Conservation (phyloP, 805 yeast genomes). For the Debaryomyces castellii region DNA sequence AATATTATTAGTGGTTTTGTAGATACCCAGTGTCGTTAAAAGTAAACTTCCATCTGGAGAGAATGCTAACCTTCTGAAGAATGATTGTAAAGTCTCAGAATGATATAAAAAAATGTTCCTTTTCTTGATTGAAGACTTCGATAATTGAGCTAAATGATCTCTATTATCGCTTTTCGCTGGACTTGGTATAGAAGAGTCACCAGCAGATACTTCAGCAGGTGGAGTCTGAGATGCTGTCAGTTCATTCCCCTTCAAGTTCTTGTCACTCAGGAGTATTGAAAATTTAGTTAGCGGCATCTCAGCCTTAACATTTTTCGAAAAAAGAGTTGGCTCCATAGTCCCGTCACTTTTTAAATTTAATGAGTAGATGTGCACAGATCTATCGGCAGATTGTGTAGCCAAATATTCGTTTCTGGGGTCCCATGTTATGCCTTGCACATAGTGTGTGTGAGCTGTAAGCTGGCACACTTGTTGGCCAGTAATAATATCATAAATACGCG, state of each 20-base stretch:
- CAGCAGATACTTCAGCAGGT: not conserved
- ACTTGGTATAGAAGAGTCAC: not conserved
- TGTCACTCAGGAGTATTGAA: not conserved
- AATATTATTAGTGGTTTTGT: constrained; percentile 21
- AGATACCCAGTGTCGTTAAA: constrained; percentile 71
- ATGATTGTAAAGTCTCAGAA: constrained; percentile 85
- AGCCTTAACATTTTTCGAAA: constrained; percentile 6
- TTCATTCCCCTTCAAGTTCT: not conserved
- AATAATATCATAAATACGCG: constrained; percentile 62
- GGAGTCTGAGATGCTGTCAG: not conserved
- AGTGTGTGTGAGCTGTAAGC: constrained; percentile 76
- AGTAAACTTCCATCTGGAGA: constrained; percentile 88
- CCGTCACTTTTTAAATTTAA: constrained; percentile 23
- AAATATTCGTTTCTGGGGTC: constrained; percentile 79
- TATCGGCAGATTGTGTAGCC: constrained; percentile 88
- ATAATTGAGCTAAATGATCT: not conserved
- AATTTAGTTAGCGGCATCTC: constrained; percentile 8
- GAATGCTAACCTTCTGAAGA: constrained; percentile 81
- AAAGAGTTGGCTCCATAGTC: constrained; percentile 10
- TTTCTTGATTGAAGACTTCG: constrained; percentile 19
- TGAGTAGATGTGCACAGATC: constrained; percentile 72
- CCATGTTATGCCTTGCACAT: constrained; percentile 96
- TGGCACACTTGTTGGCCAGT: constrained; percentile 59
- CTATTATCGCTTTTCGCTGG: not conserved
- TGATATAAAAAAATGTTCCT: constrained; percentile 50